A percentile compares a stretch with the other conserved stretches of the same genome.
Evolutionary conservation across 495 filamentous ascomycete species (phyloP).

Genomic region (Neurospora intermedia): DNA sequence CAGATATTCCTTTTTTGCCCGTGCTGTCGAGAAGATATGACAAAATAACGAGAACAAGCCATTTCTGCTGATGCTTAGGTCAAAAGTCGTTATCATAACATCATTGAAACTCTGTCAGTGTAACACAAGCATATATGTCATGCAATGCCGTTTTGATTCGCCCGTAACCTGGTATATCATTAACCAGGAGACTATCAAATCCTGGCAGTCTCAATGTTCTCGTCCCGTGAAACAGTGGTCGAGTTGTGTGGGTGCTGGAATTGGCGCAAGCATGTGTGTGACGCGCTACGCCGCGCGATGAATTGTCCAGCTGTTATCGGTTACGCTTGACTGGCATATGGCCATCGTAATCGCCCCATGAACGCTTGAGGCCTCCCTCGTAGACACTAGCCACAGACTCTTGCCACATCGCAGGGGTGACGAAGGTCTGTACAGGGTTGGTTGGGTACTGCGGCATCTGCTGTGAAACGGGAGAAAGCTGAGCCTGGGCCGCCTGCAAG

Average conservation of each 20-base stretch:
- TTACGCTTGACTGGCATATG: constrained; percentile 18
- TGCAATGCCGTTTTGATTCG: not conserved
- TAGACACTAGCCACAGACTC: constrained; percentile 86
- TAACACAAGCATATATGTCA: not conserved
- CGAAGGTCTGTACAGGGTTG: constrained; percentile 50
- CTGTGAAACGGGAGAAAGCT: constrained; percentile 43
- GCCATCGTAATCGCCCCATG: constrained; percentile 50
- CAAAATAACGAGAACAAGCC: not conserved
- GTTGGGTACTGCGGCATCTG: constrained; percentile 44
- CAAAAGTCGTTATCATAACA: not conserved
- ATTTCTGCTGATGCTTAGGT: not conserved
- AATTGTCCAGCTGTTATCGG: not conserved
- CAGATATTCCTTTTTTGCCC: not conserved
- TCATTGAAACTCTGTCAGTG: not conserved
- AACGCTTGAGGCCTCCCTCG: constrained; percentile 65
- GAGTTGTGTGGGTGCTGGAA: not conserved
- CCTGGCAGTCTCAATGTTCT: not conserved
- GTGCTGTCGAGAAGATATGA: not conserved
- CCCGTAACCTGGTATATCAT: not conserved
- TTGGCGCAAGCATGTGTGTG: not conserved
- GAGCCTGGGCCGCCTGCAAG: constrained; percentile 35
- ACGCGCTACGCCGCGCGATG: not conserved
- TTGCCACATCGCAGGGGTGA: constrained; percentile 95
- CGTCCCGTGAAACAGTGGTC: not conserved
- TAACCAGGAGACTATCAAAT: not conserved